Conservation (phyloP, 2,329 filamentous ascomycete species). For the Podosphaera fusca region DNA sequence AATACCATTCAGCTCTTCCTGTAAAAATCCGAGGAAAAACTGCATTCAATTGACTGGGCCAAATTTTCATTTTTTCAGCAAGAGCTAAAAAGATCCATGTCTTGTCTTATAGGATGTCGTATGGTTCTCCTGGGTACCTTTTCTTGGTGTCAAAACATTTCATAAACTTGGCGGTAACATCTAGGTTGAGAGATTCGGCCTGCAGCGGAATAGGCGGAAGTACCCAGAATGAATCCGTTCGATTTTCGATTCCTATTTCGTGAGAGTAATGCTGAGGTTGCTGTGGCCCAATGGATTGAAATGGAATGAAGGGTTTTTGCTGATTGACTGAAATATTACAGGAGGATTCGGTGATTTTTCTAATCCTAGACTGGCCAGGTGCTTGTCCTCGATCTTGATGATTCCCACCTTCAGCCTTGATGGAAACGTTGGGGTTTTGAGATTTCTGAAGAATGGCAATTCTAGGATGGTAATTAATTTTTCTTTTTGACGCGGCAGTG, state of each 20-base stretch:
- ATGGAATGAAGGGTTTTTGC: background rate
- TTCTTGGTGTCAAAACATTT: slow-evolving; percentile 1
- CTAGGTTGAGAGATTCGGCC: background rate
- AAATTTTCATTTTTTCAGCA: slow-evolving; percentile 1
- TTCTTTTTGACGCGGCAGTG: background rate
- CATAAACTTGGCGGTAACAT: background rate
- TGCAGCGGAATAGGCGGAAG: background rate
- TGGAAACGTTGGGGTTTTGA: too few relatives aligned
- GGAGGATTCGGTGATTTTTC: background rate
- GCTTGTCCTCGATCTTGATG: background rate
- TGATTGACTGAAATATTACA: background rate
- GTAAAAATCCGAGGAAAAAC: background rate
- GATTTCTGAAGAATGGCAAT: background rate
- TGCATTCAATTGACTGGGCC: background rate
- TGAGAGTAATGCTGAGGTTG: background rate
- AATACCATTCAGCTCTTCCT: background rate
- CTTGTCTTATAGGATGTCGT: background rate
- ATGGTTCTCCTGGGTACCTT: background rate
- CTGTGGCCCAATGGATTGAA: background rate
- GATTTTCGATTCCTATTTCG: background rate
- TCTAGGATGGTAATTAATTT: background rate
- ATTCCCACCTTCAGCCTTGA: background rate
- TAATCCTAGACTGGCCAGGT: background rate
- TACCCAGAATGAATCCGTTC: background rate
- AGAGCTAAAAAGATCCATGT: background rate